Base-by-base conservation (phyloP, 805 yeast species). In the Nakazawaea molendinolei region DNA sequence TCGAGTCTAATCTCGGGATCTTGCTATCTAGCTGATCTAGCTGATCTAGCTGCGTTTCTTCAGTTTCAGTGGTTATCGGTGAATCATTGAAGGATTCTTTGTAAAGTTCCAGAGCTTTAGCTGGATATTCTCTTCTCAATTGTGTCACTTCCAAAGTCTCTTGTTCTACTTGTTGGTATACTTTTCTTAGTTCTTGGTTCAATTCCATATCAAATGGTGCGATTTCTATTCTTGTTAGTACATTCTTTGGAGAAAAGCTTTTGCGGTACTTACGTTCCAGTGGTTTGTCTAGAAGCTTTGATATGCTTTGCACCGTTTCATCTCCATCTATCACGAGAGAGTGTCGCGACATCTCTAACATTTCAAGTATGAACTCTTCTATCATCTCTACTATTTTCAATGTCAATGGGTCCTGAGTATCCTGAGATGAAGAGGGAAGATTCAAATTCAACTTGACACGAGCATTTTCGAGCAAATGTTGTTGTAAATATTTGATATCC, bases 121-220 rank as follows among this genome's bases (percentile, higher is more conserved):
- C 42, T 0, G 86, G 87, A 9, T 71, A 60, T 14, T 64, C 64
- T 33, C 74, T 63, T 33, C 92, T 60, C 36, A 79, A 53, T 16
- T 63, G 61, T 0, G 85, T 70, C 13, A 79, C 69, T 38, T 63
- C 67, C 1, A 75, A 67, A 0, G 86, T 74, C 42, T 71, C 73
- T 32, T 66, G 69, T 44, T 85, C 94, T 40, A 83, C 78, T 25
- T 69, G 64, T 33, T 67, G 66, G 43, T 82, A 72, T 33, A 73
- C 46, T 33, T 67, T 62, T 31, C 90, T 61, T 20, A 84, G 67
- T 38, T 64, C 53, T 39, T 72, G 77, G 52, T 81, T 79, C 40
- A 82, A 55, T 14, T 69, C 76, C 26, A 69, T 56, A 49, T 85
- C 90, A 53, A 80, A 82, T 1, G 89, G 86, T 51, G 80, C 92